Evolutionary conservation across 768 basidiomycete genomes (phyloP).

Genomic region (Panus rudis): DNA sequence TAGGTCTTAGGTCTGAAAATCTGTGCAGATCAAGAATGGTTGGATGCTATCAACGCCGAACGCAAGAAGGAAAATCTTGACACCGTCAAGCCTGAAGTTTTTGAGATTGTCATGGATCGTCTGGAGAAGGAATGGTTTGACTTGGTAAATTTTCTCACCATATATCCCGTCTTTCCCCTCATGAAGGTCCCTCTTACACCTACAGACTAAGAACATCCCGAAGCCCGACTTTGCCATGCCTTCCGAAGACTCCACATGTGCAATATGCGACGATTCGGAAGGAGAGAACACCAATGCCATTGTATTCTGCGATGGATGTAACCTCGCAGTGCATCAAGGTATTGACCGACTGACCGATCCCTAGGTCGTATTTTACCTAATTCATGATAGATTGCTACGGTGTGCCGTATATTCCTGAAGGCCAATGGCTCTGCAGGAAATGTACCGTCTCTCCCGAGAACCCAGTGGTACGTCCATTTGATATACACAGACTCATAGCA

Average conservation of each 20-base stretch:
- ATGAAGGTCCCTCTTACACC: neutral
- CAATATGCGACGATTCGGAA: constrained; percentile 96
- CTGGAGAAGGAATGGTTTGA: constrained; percentile 99
- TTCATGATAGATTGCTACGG: constrained; percentile 83
- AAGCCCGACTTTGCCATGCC: constrained; percentile 84
- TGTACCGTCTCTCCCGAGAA: constrained; percentile 97
- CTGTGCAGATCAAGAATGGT: constrained; percentile 85
- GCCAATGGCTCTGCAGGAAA: constrained; percentile 98
- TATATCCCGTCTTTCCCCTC: too few relatives aligned
- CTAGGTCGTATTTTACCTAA: neutral
- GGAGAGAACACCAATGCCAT: constrained; percentile 99
- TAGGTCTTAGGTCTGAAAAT: neutral
- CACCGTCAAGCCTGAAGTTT: constrained; percentile 72
- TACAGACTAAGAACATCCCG: constrained; percentile 86
- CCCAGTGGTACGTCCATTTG: constrained; percentile 65
- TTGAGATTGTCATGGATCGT: constrained; percentile 96
- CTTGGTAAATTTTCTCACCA: constrained; percentile 48
- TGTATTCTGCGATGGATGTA: constrained; percentile 98
- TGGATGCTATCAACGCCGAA: constrained; percentile 77
- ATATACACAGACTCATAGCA: neutral
- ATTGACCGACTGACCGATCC: constrained; percentile 10
- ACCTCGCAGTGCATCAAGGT: constrained; percentile 99
- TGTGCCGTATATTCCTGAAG: constrained; percentile 98
- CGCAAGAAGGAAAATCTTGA: constrained; percentile 70
- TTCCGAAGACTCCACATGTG: constrained; percentile 93